Percentiles rank a stretch among this genome's conserved stretches.
Evolutionary conservation across 441 rosid species (phyloP).

Genomic region (Viola pubescens): DNA sequence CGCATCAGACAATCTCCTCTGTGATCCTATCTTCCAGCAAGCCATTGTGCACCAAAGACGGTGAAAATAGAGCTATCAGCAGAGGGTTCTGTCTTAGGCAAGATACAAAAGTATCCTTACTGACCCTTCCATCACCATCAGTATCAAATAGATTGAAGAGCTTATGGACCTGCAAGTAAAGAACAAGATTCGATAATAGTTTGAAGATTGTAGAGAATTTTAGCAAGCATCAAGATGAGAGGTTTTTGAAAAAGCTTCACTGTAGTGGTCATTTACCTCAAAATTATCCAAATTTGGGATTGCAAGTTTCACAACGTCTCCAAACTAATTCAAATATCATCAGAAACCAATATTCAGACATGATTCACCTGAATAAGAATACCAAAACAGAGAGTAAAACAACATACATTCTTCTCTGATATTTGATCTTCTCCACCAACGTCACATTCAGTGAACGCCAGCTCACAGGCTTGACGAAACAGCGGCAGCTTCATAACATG

Average conservation of each 20-base stretch:
- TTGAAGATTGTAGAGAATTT: neutral
- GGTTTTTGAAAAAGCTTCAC: neutral
- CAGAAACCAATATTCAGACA: conserved; percentile 8
- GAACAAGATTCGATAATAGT: neutral
- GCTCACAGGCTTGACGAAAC: conserved; percentile 61
- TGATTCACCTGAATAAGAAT: conserved; percentile 4
- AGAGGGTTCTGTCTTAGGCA: conserved; percentile 65
- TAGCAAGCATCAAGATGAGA: neutral
- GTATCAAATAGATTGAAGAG: conserved; percentile 45
- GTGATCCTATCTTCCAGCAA: conserved; percentile 15
- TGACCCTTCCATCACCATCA: conserved; percentile 44
- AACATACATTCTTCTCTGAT: conserved; percentile 50
- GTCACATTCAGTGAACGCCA: conserved; percentile 50
- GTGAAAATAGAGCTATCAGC: conserved; percentile 53
- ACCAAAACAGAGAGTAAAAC: conserved; percentile 1
- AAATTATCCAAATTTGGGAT: conserved; percentile 44
- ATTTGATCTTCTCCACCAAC: conserved; percentile 37
- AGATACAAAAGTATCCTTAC: conserved; percentile 40
- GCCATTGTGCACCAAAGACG: conserved; percentile 22
- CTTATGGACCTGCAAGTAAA: conserved; percentile 39
- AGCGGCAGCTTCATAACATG: conserved; percentile 59
- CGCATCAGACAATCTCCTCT: conserved; percentile 33
- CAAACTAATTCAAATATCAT: conserved; percentile 43
- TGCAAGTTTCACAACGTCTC: conserved; percentile 41
- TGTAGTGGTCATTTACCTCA: conserved; percentile 36